Base-by-base conservation (phyloP, 2,329 filamentous ascomycete species). In the Colletotrichum lupini region DNA sequence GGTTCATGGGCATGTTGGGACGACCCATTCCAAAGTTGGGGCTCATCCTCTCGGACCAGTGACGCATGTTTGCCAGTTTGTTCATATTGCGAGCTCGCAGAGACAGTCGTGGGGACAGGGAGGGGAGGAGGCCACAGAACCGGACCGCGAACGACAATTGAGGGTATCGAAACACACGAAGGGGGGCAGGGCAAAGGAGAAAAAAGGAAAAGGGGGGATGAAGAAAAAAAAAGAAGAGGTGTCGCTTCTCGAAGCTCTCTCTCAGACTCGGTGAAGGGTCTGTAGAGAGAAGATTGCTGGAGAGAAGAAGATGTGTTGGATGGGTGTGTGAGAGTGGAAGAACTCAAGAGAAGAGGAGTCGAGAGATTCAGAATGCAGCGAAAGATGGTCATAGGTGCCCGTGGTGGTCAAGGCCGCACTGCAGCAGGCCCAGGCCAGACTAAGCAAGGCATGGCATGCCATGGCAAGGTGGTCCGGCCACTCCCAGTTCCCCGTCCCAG, bases 51-150 rank as follows among this genome's bases (percentile, higher is more conserved):
- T 92, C 90, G 82, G 90, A 89, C 91, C 91, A 92, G 86, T 92
- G 90, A 87, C 91, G 90, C 90, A 92, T 92, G 81, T 91, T 92
- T 82, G 90, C 89, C 83, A 92, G 83, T 85, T 92, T 92, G 85
- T 92, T 92, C 91, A 92, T 92, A 80, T 79, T 91, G 87, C 75
- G 76, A 37, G 63, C 42, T 66, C 73, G 75, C 73, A 75, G 75
- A 63, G 71, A 75, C 72, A 72, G 74, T 37, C 19, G 66, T 60
- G 73, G 71, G 62, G 57, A 85, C 84, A 79, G 67, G 59, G 70
- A 42, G 70, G 62, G 56, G 67, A 68, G 59, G 32, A 61, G 28
- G 56, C 73, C 73, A 37, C 74, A 65, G 24, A 56, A 74, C 68
- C 61, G 65, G 68, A 70, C 61, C 68, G 60, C 67, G 68, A 69